These are phyloP conservation scores for Rhodotorula mucilaginosa DNA, from an alignment of 1,284 basidiomycete species.

Conservation along the genomic window DNA sequence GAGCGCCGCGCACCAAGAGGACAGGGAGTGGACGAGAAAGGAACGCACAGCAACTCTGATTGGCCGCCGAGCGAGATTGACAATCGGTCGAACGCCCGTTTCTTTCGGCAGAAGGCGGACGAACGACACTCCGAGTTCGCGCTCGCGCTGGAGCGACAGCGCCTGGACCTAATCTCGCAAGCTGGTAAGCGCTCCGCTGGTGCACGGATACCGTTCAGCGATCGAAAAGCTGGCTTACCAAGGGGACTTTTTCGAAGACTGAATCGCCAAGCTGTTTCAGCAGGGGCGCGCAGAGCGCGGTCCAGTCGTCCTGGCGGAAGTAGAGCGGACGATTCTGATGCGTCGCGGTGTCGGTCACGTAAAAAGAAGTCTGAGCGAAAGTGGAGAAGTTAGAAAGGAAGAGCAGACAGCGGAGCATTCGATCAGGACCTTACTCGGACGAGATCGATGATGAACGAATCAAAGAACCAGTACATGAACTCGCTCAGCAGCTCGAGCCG, in stretches of 20 bases:
- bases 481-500: constrained; percentile 75
- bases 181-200: neutral
- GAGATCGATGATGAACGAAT: constrained; percentile 75
- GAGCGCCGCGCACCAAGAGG: no score
- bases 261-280: constrained; percentile 62
- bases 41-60: constrained; percentile 40
- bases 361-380: constrained; percentile 74
- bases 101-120: constrained; percentile 91
- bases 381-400: neutral
- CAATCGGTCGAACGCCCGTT: constrained; percentile 88
- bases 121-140: constrained; percentile 75
- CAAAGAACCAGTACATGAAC: constrained; percentile 89
- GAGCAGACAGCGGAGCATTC: neutral
- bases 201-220: no score
- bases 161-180: constrained; percentile 56
- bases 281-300: constrained; percentile 73
- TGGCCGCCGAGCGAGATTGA: constrained; percentile 75
- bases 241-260: constrained; percentile 46
- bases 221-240: constrained; percentile 40
- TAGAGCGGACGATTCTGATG: constrained; percentile 85
- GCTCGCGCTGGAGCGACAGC: constrained; percentile 49
- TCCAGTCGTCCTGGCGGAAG: constrained; percentile 94
- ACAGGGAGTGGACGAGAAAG: no score
- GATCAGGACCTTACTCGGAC: constrained; percentile 60
- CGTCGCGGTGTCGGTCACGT: constrained; percentile 85